Base-by-base conservation (phyloP, 495 filamentous ascomycete genomes). In the Aspergillus bridgeri region DNA sequence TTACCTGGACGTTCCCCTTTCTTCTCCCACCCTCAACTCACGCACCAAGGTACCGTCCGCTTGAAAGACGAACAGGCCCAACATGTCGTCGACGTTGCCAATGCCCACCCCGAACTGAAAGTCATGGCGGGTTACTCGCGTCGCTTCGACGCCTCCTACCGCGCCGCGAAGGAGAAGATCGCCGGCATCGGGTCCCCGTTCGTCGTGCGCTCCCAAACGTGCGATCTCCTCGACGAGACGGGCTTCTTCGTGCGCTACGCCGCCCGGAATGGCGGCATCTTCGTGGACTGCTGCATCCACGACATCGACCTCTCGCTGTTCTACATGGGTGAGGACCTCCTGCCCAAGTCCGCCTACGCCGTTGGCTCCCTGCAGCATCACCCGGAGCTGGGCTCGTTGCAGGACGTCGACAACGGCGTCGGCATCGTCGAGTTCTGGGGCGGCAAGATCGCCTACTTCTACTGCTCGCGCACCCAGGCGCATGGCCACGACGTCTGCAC, bases 41-140 rank as follows among this genome's bases (percentile, higher is more conserved):
- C 8, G 25, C 21, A 53, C 21, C 25, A 19, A 19, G 19, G 17
- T 53, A 19, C 25, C 50, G 6, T 21, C 25, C 44, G 19, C 44
- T 47, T 38, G 33, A 47, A 9, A 8, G 44, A 7, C 11, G 6
- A 52, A 46, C 33, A 81, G 79, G 75, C 75, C 18, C 73, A 75
- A 66, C 63, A 60, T 13, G 78, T 83, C 19, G 69, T 82, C 52
- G 68, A 73, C 51, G 75, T 71, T 73, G 59, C 62, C 19, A 53
- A 61, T 22, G 76, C 23, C 62, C 65, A 68, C 53, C 77, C 79
- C 15, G 60, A 71, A 46, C 72, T 79, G n/a, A 82, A 81, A 67
- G 75, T 81, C 25, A 77, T 83, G 70, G 80, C 76, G 53, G 80
- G 79, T 19, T 82, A 81, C 70, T 79, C 75, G 6, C 72, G 80